Conservation (phyloP, 1,139 yeast genomes). For the Sugiyamaella japonica region DNA sequence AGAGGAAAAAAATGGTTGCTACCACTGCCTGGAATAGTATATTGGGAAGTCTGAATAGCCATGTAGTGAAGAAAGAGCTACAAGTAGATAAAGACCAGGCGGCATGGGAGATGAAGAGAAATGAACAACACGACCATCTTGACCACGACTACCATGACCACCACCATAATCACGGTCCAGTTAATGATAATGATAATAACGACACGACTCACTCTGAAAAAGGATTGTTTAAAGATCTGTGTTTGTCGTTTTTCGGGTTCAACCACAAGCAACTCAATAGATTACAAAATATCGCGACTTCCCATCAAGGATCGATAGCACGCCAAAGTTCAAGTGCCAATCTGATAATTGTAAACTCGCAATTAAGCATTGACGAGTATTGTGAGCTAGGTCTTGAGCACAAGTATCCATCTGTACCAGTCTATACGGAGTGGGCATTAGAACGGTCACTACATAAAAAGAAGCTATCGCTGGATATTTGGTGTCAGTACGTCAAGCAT, state of each 20-base stretch:
- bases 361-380: constrained; percentile 12
- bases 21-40: constrained; percentile 31
- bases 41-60: constrained; percentile 22
- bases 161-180: not conserved
- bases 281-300: constrained; percentile 41
- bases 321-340: constrained; percentile 12
- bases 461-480: constrained; percentile 56
- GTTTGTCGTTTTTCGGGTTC: constrained; percentile 31
- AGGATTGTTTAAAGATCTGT: constrained; percentile 29
- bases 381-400: not conserved
- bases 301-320: constrained; percentile 38
- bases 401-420: constrained; percentile 9
- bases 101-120: constrained; percentile 11
- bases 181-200: not conserved
- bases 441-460: constrained; percentile 74
- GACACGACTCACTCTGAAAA: not conserved
- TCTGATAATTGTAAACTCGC: constrained; percentile 36
- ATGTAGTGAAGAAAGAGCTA: constrained; percentile 7
- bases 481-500: constrained; percentile 65
- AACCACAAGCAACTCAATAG: constrained; percentile 28
- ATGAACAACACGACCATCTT: not conserved
- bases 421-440: constrained; percentile 74
- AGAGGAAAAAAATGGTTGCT: constrained; percentile 25
- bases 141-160: not conserved
- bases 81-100: constrained; percentile 4